phyloP scores from a whole-genome alignment of 192 early-diverging fungal genomes.

The Coemansia sp. region DNA sequence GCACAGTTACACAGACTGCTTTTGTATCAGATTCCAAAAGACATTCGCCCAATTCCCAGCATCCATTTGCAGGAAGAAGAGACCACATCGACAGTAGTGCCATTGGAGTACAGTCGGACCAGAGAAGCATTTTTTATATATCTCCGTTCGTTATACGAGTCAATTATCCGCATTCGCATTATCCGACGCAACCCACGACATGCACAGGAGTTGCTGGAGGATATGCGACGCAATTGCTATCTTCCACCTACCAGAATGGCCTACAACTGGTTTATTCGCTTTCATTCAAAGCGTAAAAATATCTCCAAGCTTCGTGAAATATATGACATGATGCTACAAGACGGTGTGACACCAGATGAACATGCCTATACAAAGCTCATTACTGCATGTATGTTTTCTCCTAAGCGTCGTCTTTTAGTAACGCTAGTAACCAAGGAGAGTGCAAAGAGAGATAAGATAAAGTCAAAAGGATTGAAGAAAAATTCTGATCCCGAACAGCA shows the following conservation, averaged over 20 bases:
- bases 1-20: conserved; percentile 32
- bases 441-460: neutral
- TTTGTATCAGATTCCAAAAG: conserved; percentile 31
- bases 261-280: conserved; percentile 45
- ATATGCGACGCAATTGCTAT: conserved; percentile 50
- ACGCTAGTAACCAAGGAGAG: conserved; percentile 12
- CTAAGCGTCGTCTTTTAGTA: conserved; percentile 19
- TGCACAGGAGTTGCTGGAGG: conserved; percentile 37
- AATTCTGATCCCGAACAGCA: neutral
- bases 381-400: conserved; percentile 48
- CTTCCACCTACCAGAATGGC: conserved; percentile 36
- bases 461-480: neutral
- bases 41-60: conserved; percentile 25
- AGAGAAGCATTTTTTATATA: conserved; percentile 45
- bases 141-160: conserved; percentile 46
- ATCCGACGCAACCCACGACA: conserved; percentile 15
- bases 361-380: conserved; percentile 50
- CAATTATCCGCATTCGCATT: conserved; percentile 32
- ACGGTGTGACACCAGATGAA: conserved; percentile 37
- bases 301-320: conserved; percentile 36
- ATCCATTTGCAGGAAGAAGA: neutral
- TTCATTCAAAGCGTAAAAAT: conserved; percentile 48
- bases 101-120: conserved; percentile 21
- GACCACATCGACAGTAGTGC: conserved; percentile 13
- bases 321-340: conserved; percentile 45